Conservation (phyloP, 1,284 basidiomycete species). For the Vanrija humicola region DNA sequence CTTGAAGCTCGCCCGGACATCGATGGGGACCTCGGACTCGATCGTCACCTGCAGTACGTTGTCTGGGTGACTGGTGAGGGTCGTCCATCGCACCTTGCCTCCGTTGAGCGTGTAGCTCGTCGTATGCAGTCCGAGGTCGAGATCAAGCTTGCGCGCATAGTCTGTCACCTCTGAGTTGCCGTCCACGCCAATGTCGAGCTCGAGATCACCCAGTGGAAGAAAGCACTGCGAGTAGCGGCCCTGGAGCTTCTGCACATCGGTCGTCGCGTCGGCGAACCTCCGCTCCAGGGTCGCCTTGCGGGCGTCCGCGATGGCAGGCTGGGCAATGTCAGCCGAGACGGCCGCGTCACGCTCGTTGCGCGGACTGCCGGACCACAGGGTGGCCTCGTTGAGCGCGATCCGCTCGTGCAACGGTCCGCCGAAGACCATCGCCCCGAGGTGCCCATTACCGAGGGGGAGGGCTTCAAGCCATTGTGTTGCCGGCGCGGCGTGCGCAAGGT, state of each 20-base stretch:
- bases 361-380: slow-evolving; percentile 4
- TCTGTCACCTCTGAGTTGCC: background rate
- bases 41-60: background rate
- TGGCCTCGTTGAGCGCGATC: slow-evolving; percentile 14
- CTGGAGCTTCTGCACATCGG: too few species aligned
- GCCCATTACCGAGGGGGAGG: slow-evolving; percentile 12
- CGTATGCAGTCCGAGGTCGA: background rate
- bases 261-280: too few species aligned
- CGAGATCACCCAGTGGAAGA: background rate
- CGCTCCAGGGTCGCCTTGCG: too few species aligned
- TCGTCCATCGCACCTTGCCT: background rate
- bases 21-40: background rate
- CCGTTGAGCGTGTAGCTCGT: background rate
- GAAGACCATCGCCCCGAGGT: slow-evolving; percentile 11
- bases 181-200: too few species aligned
- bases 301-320: too few species aligned
- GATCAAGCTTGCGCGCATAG: background rate
- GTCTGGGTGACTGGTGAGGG: background rate
- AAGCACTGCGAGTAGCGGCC: too few species aligned
- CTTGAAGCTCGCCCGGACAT: too few species aligned
- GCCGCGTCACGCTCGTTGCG: too few species aligned
- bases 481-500: background rate
- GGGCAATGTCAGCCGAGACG: too few species aligned
- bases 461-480: slow-evolving; percentile 8
- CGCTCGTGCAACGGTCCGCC: slow-evolving; percentile 6